Evolutionary conservation across 2,329 filamentous ascomycete genomes (phyloP).

Genomic region (Elsinoe necatrix): DNA sequence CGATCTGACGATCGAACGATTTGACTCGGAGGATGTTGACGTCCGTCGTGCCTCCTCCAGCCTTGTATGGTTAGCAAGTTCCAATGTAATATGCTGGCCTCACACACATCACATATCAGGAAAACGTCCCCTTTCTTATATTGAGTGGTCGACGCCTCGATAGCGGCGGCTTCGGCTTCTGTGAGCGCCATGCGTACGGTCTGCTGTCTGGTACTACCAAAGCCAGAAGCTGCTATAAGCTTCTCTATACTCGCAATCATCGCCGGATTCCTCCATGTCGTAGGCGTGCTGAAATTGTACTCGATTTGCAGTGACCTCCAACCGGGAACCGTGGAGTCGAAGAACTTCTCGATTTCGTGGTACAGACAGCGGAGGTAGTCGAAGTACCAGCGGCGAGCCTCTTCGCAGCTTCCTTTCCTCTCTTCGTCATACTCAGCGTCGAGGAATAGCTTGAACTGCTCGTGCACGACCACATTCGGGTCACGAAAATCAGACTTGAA

Average conservation of each 20-base stretch:
- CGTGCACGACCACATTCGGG: constrained; percentile 1
- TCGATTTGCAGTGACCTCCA: constrained; percentile 18
- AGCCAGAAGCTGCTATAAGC: constrained; percentile 16
- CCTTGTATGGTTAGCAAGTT: constrained; percentile 14
- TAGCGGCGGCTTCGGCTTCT: constrained; percentile 21
- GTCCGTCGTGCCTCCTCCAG: constrained; percentile 22
- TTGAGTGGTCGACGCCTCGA: constrained; percentile 18
- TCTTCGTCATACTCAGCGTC: constrained; percentile 15
- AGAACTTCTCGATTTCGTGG: constrained; percentile 14
- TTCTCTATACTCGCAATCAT: constrained; percentile 20
- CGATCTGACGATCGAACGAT: constrained; percentile 8
- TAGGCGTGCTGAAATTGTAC: constrained; percentile 20
- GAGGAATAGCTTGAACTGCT: constrained; percentile 15
- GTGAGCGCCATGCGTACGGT: constrained; percentile 18
- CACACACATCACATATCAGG: constrained; percentile 20
- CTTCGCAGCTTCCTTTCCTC: background rate
- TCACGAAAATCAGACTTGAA: constrained; percentile 9
- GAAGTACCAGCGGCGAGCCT: constrained; percentile 17
- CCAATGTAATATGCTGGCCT: too few relatives aligned
- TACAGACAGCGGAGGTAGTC: constrained; percentile 18
- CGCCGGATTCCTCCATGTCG: constrained; percentile 20
- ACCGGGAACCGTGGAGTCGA: constrained; percentile 8
- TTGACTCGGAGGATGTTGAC: constrained; percentile 19
- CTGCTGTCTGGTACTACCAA: constrained; percentile 6
- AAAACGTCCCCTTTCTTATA: constrained; percentile 19